phyloP scores from a whole-genome alignment of 2,329 filamentous ascomycete genomes.

The Ceratocystis papillata region DNA sequence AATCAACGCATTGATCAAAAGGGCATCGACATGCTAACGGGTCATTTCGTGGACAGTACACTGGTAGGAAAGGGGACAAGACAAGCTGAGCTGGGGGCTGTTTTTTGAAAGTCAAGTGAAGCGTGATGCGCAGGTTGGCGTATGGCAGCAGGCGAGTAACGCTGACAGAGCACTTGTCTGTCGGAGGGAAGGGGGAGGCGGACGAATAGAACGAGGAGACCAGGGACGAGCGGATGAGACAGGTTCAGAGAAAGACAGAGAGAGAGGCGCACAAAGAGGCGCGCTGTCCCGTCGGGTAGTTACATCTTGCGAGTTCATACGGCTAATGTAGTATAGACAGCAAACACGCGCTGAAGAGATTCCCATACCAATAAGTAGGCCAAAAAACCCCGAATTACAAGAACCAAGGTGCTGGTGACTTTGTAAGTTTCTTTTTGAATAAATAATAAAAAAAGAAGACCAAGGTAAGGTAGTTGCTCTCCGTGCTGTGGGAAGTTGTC shows the following conservation, averaged over 20 bases:
- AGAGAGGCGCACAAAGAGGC: neutral
- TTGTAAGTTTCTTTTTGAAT: neutral
- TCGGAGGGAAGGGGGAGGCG: neutral
- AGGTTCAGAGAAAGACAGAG: neutral
- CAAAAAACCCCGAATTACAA: too few relatives aligned
- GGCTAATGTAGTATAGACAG: neutral
- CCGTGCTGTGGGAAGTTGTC: neutral
- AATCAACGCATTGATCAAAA: neutral
- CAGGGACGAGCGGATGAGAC: neutral
- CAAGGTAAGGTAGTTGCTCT: neutral
- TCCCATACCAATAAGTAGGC: neutral
- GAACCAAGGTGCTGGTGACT: too few relatives aligned
- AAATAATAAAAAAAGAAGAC: neutral
- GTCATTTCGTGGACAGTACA: neutral
- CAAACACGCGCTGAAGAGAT: neutral
- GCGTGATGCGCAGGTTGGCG: neutral
- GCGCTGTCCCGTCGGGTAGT: neutral
- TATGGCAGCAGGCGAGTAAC: neutral
- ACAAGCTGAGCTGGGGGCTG: neutral
- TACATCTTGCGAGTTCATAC: neutral
- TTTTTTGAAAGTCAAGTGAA: neutral
- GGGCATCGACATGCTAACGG: neutral
- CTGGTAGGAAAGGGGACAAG: neutral
- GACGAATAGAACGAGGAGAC: neutral
- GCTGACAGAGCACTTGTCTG: neutral